phyloP scores from a whole-genome alignment of 345 rosid genomes.

The Eucalyptus paniculata region DNA sequence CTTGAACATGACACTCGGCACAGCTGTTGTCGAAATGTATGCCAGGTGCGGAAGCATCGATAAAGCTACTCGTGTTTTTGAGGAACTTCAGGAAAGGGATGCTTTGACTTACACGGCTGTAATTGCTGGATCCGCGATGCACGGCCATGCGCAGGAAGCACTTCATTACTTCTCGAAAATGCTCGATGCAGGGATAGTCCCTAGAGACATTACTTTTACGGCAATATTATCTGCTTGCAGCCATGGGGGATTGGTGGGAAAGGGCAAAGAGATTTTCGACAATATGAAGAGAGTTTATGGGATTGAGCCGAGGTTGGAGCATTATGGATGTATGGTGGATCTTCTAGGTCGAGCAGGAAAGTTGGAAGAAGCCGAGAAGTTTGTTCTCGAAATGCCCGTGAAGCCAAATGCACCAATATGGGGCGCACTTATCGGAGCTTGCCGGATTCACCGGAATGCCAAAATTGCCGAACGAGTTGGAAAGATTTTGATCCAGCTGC shows the following conservation, averaged over 20 bases:
- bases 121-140: conserved; percentile 58
- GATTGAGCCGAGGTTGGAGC: conserved; percentile 57
- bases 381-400: conserved; percentile 47
- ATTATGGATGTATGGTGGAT: conserved; percentile 76
- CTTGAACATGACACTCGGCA: conserved; percentile 48
- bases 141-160: conserved; percentile 44
- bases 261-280: conserved; percentile 47
- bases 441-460: conserved; percentile 47
- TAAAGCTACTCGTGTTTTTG: conserved; percentile 37
- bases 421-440: conserved; percentile 80
- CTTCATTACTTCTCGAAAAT: conserved; percentile 31
- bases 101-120: conserved; percentile 55
- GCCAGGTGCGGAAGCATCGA: conserved; percentile 56
- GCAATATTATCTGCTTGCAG: conserved; percentile 68
- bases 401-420: conserved; percentile 58
- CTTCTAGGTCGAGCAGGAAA: conserved; percentile 71
- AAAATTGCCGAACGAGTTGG: conserved; percentile 59
- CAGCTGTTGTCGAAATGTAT: conserved; percentile 66
- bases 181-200: conserved; percentile 30
- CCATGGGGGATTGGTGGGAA: conserved; percentile 54
- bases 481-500: conserved; percentile 34
- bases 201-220: conserved; percentile 50
- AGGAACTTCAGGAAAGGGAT: conserved; percentile 37
- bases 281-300: conserved; percentile 30
- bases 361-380: conserved; percentile 52